A percentile compares a stretch with the other conserved stretches of the same genome.
These are phyloP conservation scores for Acer saccharum DNA, from an alignment of 345 rosid species.

Conservation along the genomic window DNA sequence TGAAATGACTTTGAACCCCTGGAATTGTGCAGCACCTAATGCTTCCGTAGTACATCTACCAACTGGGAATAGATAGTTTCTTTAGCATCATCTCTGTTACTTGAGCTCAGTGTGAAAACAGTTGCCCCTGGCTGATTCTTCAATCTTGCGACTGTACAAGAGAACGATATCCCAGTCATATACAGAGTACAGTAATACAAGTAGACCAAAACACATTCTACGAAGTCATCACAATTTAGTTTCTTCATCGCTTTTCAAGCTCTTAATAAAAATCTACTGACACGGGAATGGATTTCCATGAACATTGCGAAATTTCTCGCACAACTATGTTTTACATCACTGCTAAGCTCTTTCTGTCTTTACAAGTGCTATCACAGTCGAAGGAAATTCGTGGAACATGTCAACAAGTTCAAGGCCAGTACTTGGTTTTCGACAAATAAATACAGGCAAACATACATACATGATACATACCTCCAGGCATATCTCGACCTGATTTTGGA, in stretches of 20 bases:
- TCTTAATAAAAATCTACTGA: neutral
- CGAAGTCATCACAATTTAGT: neutral
- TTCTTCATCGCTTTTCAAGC: neutral
- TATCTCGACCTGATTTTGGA: conserved; percentile 58
- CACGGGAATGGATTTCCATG: neutral
- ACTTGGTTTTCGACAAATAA: neutral
- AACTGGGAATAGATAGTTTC: conserved; percentile 46
- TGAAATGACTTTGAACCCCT: neutral
- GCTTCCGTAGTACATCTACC: conserved; percentile 34
- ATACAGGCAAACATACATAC: neutral
- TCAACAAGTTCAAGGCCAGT: neutral
- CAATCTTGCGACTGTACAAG: conserved; percentile 58
- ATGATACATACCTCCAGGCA: conserved; percentile 52
- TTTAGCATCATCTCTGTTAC: conserved; percentile 53
- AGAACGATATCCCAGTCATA: neutral
- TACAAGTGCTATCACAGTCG: neutral
- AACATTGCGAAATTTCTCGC: neutral
- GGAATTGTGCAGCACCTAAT: conserved; percentile 2
- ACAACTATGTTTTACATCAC: neutral
- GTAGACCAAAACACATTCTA: neutral
- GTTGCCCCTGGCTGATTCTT: conserved; percentile 62
- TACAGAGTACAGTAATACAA: neutral
- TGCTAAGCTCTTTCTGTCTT: neutral
- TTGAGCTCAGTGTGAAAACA: conserved; percentile 43
- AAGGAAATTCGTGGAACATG: neutral